These are phyloP conservation scores for Magnolia kwangsiensis DNA, from an alignment of 164 flowering plant species.

Conservation along the genomic window DNA sequence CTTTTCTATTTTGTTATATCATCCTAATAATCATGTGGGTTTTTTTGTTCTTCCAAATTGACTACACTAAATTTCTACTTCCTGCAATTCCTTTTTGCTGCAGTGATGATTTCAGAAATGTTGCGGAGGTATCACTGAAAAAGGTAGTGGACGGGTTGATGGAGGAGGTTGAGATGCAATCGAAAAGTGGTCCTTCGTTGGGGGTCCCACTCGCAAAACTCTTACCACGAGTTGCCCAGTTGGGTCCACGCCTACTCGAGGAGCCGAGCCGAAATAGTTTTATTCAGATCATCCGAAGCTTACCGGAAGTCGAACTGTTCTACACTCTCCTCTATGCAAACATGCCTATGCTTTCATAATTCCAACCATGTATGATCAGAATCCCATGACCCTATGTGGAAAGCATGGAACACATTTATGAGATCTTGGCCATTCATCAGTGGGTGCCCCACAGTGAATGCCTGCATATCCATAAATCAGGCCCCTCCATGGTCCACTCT, in stretches of 20 bases:
- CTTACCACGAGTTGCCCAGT: conserved; percentile 55
- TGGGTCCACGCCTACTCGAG: conserved; percentile 46
- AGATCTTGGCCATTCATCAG: background rate
- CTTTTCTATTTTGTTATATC: too few relatives aligned
- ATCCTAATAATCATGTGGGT: too few relatives aligned
- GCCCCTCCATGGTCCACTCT: background rate
- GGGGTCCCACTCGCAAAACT: conserved; percentile 73
- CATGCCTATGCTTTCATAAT: conserved; percentile 28
- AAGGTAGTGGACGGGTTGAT: conserved; percentile 45
- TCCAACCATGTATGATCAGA: background rate
- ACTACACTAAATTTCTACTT: too few relatives aligned
- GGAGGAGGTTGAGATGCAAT: conserved; percentile 43
- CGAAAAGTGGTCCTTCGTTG: conserved; percentile 24
- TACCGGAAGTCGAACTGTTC: conserved; percentile 75
- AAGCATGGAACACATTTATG: background rate
- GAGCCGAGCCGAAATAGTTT: conserved; percentile 55
- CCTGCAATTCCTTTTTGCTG: conserved; percentile 5
- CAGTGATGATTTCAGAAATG: conserved; percentile 64
- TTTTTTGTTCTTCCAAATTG: too few relatives aligned
- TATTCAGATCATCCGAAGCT: conserved; percentile 38
- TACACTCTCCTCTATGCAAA: conserved; percentile 77
- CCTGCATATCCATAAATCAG: background rate
- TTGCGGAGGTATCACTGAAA: conserved; percentile 57
- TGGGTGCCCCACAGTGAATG: background rate
- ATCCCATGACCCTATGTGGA: background rate